phyloP scores from a whole-genome alignment of 805 yeast genomes.

The Wickerhamomyces subpelliculosus region DNA sequence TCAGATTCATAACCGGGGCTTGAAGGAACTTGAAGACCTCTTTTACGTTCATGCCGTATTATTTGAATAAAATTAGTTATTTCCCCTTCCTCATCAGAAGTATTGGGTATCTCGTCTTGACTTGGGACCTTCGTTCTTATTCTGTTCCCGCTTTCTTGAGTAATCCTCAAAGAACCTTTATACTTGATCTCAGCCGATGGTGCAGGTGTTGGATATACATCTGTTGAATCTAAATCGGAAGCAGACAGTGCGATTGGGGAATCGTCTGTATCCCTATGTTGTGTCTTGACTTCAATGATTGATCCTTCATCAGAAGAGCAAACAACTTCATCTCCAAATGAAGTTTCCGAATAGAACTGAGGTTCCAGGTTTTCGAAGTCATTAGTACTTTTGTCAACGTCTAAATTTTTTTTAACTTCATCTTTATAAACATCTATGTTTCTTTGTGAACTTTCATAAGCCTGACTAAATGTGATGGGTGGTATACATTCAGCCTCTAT shows the following conservation, averaged over 20 bases:
- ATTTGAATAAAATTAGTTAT: neutral
- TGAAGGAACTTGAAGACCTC: too few species aligned
- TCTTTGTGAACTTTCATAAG: neutral
- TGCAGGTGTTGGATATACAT: neutral
- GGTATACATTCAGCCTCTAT: neutral
- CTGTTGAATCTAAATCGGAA: neutral
- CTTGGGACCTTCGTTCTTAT: neutral
- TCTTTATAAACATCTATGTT: neutral
- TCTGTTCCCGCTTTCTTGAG: too few species aligned
- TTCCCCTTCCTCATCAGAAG: slow-evolving; percentile 1
- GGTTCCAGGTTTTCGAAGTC: too few species aligned
- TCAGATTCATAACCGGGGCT: too few species aligned
- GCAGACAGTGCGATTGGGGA: neutral
- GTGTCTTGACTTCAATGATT: neutral
- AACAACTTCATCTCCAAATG: neutral
- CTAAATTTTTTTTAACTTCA: neutral
- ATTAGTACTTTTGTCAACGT: neutral
- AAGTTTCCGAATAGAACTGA: neutral
- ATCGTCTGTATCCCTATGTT: neutral
- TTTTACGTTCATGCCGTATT: neutral
- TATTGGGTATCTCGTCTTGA: neutral
- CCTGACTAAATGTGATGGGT: neutral
- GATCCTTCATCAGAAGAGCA: slow-evolving; percentile 1
- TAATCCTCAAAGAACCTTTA: neutral
- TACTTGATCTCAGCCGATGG: neutral